A percentile compares a stretch with the other conserved stretches of the same genome.
These are phyloP conservation scores for Cadophora luteo-olivacea DNA, from an alignment of 2,329 filamentous ascomycete species.

Conservation along the genomic window DNA sequence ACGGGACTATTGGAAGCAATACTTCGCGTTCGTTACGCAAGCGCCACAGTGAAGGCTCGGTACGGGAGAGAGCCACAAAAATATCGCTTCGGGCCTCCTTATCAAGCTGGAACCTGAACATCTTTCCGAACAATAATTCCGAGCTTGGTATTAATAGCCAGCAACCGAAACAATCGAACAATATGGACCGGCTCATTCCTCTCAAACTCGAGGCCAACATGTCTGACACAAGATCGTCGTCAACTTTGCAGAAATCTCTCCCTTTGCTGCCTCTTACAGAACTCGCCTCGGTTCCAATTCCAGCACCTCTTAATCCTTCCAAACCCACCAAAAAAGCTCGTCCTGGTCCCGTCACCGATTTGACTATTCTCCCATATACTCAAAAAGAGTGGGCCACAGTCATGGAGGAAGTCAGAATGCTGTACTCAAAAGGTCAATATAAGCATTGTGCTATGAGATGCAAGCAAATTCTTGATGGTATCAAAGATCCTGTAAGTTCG, in stretches of 20 bases:
- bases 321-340: slow-evolving; percentile 23
- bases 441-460: slow-evolving; percentile 42
- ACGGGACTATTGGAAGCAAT: slow-evolving; percentile 14
- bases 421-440: slow-evolving; percentile 41
- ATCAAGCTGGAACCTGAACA: slow-evolving; percentile 5
- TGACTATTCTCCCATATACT: slow-evolving; percentile 38
- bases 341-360: slow-evolving; percentile 32
- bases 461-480: slow-evolving; percentile 39
- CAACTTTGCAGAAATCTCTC: slow-evolving; percentile 3
- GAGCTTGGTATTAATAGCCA: slow-evolving; percentile 17
- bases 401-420: slow-evolving; percentile 42
- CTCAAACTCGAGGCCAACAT: slow-evolving; percentile 27
- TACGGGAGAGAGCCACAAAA: slow-evolving; percentile 12
- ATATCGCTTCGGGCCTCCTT: slow-evolving; percentile 9
- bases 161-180: slow-evolving; percentile 23
- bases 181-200: slow-evolving; percentile 34
- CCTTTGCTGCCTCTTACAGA: slow-evolving; percentile 4
- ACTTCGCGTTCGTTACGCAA: background rate
- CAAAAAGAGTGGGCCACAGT: slow-evolving; percentile 39
- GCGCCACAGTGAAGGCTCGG: slow-evolving; percentile 11
- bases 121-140: slow-evolving; percentile 1
- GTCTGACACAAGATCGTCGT: slow-evolving; percentile 18
- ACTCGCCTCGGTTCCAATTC: slow-evolving; percentile 14
- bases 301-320: slow-evolving; percentile 18
- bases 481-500: slow-evolving; percentile 41